phyloP scores from a whole-genome alignment of 2,329 filamentous ascomycete genomes.

The Pseudogymnoascus sp. region DNA sequence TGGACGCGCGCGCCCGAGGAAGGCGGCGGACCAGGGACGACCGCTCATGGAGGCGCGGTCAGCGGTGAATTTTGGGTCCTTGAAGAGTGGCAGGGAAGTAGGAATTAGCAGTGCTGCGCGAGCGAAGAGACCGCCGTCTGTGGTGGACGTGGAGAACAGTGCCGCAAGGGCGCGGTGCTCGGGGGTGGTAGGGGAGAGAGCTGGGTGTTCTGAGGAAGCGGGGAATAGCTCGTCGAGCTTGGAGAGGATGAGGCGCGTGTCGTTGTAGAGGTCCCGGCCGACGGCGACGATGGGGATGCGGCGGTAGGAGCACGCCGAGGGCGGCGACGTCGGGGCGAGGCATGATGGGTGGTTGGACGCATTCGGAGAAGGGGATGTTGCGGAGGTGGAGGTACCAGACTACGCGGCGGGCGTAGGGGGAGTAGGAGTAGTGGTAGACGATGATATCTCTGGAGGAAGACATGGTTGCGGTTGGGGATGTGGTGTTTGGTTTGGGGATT shows the following conservation, averaged over 20 bases:
- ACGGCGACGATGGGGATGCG: slow-evolving; percentile 64
- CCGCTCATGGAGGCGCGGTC: slow-evolving; percentile 48
- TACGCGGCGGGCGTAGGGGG: slow-evolving; percentile 57
- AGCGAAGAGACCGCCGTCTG: slow-evolving; percentile 52
- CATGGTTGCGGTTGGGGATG: slow-evolving; percentile 18
- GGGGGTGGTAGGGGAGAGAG: slow-evolving; percentile 30
- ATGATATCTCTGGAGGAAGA: slow-evolving; percentile 41
- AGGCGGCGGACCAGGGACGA: slow-evolving; percentile 34
- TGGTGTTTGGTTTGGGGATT: neutral
- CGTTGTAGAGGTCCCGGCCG: slow-evolving; percentile 61
- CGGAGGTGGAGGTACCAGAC: slow-evolving; percentile 63
- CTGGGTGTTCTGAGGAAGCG: slow-evolving; percentile 29
- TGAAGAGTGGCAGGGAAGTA: slow-evolving; percentile 43
- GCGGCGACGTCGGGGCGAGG: slow-evolving; percentile 58
- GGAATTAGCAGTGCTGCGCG: slow-evolving; percentile 52
- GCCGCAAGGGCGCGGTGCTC: slow-evolving; percentile 43
- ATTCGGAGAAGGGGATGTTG: neutral
- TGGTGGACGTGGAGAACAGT: slow-evolving; percentile 50
- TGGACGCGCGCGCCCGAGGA: slow-evolving; percentile 38
- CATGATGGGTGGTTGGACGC: slow-evolving; percentile 55
- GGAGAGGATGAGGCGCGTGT: slow-evolving; percentile 60
- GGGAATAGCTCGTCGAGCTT: slow-evolving; percentile 56
- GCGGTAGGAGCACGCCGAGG: slow-evolving; percentile 59
- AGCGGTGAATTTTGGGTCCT: slow-evolving; percentile 51
- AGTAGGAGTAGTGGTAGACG: slow-evolving; percentile 60